Conservation (phyloP, 768 basidiomycete species). For the Auricularia sp. region DNA sequence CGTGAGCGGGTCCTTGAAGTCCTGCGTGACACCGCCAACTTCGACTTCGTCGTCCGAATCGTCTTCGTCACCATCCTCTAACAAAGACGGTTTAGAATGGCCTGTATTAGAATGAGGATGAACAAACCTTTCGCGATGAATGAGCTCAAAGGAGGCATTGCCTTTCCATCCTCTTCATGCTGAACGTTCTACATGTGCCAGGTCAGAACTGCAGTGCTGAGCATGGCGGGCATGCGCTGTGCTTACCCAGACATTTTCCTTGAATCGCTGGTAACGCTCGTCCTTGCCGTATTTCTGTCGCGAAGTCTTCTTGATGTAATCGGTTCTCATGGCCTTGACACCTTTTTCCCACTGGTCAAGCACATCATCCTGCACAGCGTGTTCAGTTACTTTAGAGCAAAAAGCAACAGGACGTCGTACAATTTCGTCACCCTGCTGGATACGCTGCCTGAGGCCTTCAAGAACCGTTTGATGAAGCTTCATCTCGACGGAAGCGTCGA, state of each 20-base stretch:
- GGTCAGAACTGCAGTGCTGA: neutral
- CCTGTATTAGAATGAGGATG: neutral
- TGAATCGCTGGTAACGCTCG: constrained; percentile 51
- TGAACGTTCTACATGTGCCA: constrained; percentile 22
- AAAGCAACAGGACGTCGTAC: constrained; percentile 29
- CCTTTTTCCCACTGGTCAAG: constrained; percentile 39
- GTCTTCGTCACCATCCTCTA: constrained; percentile 73
- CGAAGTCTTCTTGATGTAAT: constrained; percentile 50
- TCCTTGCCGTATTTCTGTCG: constrained; percentile 70
- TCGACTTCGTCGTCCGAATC: constrained; percentile 85
- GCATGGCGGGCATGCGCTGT: neutral
- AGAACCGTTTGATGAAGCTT: constrained; percentile 43
- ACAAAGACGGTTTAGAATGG: neutral
- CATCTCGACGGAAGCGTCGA: constrained; percentile 60
- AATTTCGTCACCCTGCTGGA: constrained; percentile 48
- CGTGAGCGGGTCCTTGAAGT: constrained; percentile 77
- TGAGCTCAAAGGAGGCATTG: constrained; percentile 70
- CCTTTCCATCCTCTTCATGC: constrained; percentile 37
- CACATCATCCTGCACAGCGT: constrained; percentile 38
- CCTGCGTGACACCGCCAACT: constrained; percentile 75
- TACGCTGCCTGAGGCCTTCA: constrained; percentile 42
- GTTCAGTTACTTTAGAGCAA: neutral
- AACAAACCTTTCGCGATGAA: constrained; percentile 56
- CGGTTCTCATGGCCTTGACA: constrained; percentile 32
- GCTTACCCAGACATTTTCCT: constrained; percentile 56